These are phyloP conservation scores for Euphorbia pulcherrima DNA, from an alignment of 345 rosid genomes.

Conservation along the genomic window DNA sequence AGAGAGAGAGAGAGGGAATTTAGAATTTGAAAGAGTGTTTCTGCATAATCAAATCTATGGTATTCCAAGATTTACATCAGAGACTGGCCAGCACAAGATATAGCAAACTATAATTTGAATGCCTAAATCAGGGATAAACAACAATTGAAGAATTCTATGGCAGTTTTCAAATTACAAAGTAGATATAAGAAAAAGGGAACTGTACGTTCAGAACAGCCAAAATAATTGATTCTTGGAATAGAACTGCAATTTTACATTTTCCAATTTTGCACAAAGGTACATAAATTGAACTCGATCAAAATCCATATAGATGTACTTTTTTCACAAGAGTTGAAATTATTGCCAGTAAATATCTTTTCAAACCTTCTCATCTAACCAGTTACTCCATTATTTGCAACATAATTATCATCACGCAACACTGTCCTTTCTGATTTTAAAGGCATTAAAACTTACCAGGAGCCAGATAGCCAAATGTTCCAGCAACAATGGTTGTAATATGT, in stretches of 20 bases:
- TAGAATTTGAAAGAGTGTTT: background rate
- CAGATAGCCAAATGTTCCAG: slow-evolving; percentile 96
- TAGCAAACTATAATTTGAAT: background rate
- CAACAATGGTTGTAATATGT: slow-evolving; percentile 96
- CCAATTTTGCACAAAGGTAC: background rate
- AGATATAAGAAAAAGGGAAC: background rate
- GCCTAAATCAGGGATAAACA: background rate
- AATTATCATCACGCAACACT: background rate
- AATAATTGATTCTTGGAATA: background rate
- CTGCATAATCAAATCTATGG: background rate
- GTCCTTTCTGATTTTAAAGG: too few relatives aligned
- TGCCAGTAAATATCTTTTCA: background rate
- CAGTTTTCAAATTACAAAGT: background rate
- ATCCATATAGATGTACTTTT: background rate
- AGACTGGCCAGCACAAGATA: slow-evolving; percentile 10
- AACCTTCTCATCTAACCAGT: background rate
- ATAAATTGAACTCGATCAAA: background rate
- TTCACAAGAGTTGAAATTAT: background rate
- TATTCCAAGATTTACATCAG: background rate
- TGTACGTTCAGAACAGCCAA: background rate
- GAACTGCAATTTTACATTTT: background rate
- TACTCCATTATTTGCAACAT: background rate
- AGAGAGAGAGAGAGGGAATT: slow-evolving; percentile 12
- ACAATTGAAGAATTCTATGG: background rate
- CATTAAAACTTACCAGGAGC: slow-evolving; percentile 71